Evolutionary conservation across 768 basidiomycete species (phyloP), one percentile per base, ranked within the genome.

Genomic region (Boletus vinaceobasis): DNA sequence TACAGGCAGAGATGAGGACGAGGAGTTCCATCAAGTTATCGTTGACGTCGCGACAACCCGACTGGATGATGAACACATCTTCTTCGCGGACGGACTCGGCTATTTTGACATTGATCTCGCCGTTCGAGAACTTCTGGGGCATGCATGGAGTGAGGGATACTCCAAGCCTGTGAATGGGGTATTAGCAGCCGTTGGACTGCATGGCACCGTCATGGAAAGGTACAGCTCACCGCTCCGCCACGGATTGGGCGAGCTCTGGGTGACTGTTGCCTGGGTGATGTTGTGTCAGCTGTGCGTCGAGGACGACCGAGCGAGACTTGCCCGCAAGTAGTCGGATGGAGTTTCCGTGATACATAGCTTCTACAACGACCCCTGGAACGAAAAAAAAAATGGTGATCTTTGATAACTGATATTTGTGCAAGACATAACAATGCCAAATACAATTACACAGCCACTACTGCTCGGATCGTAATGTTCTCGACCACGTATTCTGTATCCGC

Each of bases 21-120:
- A 98, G 89, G 59, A 99, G 91, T 71, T 99, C 97, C 93, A 99
- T 96, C 60, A 98, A 78, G 72, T 93, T 88, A 74, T 97, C 95
- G 72, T 97, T 96, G 69, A 93, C 93, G 65, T 94, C 93, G 70
- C 77, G 76, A 73, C 84, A 90, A 31, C 88, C 88, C 14, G 90
- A 88, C 75, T 99, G 97, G 71, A 99, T 83, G 78, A 99, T 97
- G 79, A 98, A 99, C 27, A 98, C 93, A 72, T 99, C 97, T 74
- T 94, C 94, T 73, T 98, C 96, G 43, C 97, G 88, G 43, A 99
- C 88, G 53, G 91, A 94, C 75, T 98, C 95, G 48, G 86, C 81
- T 61, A 98, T 97, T 73, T 90, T 93, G 75, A 95, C 89, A 72
- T 89, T 92, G 69, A 90, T 91, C 75, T 98, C 96, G 65, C 94